Base-by-base conservation (phyloP, 768 basidiomycete genomes). In the Termitomyces sp. region DNA sequence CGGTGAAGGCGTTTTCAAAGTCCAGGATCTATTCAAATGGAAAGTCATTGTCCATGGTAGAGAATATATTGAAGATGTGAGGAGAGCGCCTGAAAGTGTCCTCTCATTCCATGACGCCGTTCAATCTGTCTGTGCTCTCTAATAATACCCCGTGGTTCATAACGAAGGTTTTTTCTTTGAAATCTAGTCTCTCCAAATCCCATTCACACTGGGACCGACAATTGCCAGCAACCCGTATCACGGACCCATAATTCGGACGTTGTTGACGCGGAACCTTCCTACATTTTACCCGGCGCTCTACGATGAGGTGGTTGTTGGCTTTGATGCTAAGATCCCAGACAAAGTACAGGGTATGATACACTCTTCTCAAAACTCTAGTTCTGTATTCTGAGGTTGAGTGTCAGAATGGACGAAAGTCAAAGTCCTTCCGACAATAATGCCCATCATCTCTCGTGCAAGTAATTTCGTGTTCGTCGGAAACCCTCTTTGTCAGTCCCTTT, bases 101-200 rank as follows among this genome's bases (percentile, higher is more conserved):
- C 46, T 48, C 18, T 48, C 46, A 16, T 48, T 48, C 46, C 46
- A 48, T 10, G 46, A 35, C 6, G n/a, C 46, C 9, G 32, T 48
- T 18, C 3, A 35, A 16, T 44, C 29, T n/a, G 43, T 44, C 27
- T 5, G 43, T 29, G 7, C 16, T n/a, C n/a, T 7, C 16, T 10
- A 9, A 20, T 78, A 81, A 40, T 10, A 79, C 13, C 65, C 68
- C n/a, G 73, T 63, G 42, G 70, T 72, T 0, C 60, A 73, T 0
- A 76, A 79, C 18, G 64, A 74, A 32, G 58, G 64, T 9, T 56
- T 79, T 13, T 79, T 12, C 41, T 22, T 25, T 40, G 16, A 4
- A 23, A 43, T 10, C 3, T 25, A 43, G 41, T 9, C 6, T 13
- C 47, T 48, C 13, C 47, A 48, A 36, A 48, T 48, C 13, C 47